Evolutionary conservation across 2,329 filamentous ascomycete genomes (phyloP).

Genomic region (Diplodia corticola): DNA sequence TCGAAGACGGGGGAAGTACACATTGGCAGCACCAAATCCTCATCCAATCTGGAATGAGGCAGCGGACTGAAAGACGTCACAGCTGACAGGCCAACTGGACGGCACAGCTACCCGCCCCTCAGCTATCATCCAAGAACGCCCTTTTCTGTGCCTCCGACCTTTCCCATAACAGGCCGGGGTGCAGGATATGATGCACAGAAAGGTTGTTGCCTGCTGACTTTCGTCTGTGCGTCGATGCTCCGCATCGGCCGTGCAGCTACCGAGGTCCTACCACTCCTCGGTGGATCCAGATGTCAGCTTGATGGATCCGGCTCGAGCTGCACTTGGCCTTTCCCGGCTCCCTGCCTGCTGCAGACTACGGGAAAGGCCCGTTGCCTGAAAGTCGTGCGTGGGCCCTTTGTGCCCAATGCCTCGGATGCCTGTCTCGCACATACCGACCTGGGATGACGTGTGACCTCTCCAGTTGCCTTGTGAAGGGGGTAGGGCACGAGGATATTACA

Average conservation of each 20-base stretch:
- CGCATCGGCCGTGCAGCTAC: neutral
- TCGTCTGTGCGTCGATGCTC: neutral
- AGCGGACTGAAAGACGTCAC: neutral
- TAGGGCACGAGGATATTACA: neutral
- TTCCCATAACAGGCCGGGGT: neutral
- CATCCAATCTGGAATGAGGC: conserved; percentile 11
- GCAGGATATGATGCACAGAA: neutral
- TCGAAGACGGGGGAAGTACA: neutral
- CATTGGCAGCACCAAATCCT: neutral
- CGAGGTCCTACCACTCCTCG: neutral
- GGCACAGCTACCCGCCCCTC: neutral
- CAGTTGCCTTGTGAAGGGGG: neutral
- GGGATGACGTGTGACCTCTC: neutral
- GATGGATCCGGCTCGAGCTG: neutral
- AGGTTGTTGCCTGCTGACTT: neutral
- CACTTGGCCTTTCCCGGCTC: neutral
- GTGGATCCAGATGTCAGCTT: conserved; percentile 4
- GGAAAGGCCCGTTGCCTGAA: neutral
- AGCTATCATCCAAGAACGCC: neutral
- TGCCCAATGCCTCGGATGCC: neutral
- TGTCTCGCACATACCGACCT: conserved; percentile 3
- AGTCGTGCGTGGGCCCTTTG: neutral
- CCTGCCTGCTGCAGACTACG: neutral
- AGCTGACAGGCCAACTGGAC: conserved; percentile 2
- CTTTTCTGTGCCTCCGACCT: neutral